Evolutionary conservation across 176 grass and related monocot genomes (phyloP).

Genomic region (Eragrostis nindensis): DNA sequence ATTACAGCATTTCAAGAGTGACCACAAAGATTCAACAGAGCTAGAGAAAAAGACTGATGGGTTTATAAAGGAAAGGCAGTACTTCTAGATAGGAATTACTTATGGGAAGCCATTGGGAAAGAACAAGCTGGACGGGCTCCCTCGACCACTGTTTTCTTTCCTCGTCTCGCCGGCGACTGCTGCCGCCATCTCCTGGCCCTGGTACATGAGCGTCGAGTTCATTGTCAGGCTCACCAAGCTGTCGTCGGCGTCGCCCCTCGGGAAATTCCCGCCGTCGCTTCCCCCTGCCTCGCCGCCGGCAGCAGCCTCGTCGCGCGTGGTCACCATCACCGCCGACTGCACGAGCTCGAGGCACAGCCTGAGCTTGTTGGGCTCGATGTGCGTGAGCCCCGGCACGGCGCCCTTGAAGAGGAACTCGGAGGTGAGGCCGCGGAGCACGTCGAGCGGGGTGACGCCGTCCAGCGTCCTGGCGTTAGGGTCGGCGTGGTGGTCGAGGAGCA

Average conservation of each 20-base stretch:
- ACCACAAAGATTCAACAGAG: background rate
- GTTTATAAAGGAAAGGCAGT: background rate
- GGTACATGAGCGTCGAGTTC: conserved; percentile 86
- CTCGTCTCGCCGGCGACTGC: conserved; percentile 39
- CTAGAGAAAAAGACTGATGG: background rate
- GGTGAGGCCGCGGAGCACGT: conserved; percentile 89
- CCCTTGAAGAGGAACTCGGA: conserved; percentile 99
- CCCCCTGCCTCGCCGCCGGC: conserved; percentile 34
- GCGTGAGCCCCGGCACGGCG: conserved; percentile 80
- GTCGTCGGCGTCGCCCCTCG: conserved; percentile 55
- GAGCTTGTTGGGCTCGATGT: conserved; percentile 98
- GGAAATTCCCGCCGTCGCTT: conserved; percentile 37
- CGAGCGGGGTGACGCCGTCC: conserved; percentile 80
- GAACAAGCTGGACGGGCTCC: conserved; percentile 61
- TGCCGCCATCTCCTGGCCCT: conserved; percentile 62
- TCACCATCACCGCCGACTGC: conserved; percentile 87
- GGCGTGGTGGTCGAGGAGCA: conserved; percentile 97
- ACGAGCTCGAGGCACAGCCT: conserved; percentile 95
- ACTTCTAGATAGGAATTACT: background rate
- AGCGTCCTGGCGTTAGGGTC: conserved; percentile 84
- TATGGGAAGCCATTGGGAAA: conserved; percentile 74
- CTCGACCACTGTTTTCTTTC: conserved; percentile 56
- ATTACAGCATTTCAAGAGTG: background rate
- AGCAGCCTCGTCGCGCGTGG: conserved; percentile 71
- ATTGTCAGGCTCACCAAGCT: conserved; percentile 85